Conservation (phyloP, 2,329 filamentous ascomycete genomes). For the Talaromyces verruculosus region DNA sequence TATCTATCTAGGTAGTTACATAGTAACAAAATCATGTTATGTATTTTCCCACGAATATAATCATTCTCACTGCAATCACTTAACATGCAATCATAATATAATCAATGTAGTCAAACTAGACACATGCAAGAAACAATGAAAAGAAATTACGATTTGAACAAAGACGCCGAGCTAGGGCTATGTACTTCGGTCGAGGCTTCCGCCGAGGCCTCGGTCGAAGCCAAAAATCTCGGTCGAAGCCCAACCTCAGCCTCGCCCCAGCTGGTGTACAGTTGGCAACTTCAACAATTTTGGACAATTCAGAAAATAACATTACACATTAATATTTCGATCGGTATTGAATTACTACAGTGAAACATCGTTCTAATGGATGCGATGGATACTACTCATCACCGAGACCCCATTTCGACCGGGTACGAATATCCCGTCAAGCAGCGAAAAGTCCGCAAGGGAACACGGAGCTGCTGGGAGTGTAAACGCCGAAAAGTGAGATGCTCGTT, state of each 20-base stretch:
- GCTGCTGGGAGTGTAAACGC: slow-evolving; percentile 17
- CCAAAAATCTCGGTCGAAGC: neutral
- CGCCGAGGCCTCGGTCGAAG: slow-evolving; percentile 6
- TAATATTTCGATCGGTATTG: neutral
- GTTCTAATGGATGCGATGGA: neutral
- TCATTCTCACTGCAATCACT: too few species aligned
- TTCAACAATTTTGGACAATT: neutral
- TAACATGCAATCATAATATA: too few species aligned
- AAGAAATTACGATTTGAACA: too few species aligned
- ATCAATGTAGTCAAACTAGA: too few species aligned
- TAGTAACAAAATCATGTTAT: neutral
- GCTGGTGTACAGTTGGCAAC: neutral
- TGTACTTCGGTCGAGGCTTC: neutral
- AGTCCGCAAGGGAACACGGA: slow-evolving; percentile 14
- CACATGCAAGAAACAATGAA: too few species aligned
- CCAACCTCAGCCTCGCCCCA: neutral
- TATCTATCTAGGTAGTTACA: neutral
- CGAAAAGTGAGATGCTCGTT: slow-evolving; percentile 15
- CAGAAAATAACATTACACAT: neutral
- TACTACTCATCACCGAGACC: neutral
- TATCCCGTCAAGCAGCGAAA: slow-evolving; percentile 12
- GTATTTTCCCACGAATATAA: neutral
- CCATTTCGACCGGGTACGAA: neutral
- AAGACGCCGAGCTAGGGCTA: neutral
- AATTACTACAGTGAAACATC: neutral